Base-by-base conservation (phyloP, 2,329 filamentous ascomycete species). In the Diaporthe destruens region DNA sequence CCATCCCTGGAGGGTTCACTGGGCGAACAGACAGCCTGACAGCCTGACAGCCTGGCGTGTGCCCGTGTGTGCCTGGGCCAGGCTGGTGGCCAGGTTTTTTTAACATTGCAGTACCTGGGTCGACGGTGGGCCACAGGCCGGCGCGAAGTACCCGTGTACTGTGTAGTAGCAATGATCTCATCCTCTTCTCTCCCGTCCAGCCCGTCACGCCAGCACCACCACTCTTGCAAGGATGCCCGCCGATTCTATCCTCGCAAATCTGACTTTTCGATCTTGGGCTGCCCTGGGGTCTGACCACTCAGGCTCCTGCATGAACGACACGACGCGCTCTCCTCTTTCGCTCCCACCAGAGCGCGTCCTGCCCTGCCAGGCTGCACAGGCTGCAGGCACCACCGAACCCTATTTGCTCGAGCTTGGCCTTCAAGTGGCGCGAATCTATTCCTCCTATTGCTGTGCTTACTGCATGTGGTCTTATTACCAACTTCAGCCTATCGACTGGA, bases 241-340 rank as follows among this genome's bases (percentile, higher is more conserved):
- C 61, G 47, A 53, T 53, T 25, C 39, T 32, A 54, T 66, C 59
- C 49, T 66, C 49, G 57, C 57, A 67, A 61, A 67, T 71, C 69
- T 66, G 69, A 66, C 69, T 66, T 56, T 56, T 61, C 44, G 49
- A 71, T 71, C 69, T 56, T 42, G 36, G 36, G 36, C 36, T 39
- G 39, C 39, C 16, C 14, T 6, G 39, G 25, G 49, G 49, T 53
- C 59, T 49, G 68, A 61, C 68, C 68, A 61, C 68, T 70, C 68
- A 70, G 11, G 34, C 55, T 70, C 68, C 53, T 61, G 68, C 61
- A 66, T 66, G 68, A 53, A 57, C 44, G 32, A 57, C 36, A 61
- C 68, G 68, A 59, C 55, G 68, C 55, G 68, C 55, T 69, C 49
- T 69, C 36, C 23, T n/a, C 20, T 2, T 6, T 36, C 8, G 7